Evolutionary conservation across 495 filamentous ascomycete genomes (phyloP).

Genomic region (Xylaria castorea): DNA sequence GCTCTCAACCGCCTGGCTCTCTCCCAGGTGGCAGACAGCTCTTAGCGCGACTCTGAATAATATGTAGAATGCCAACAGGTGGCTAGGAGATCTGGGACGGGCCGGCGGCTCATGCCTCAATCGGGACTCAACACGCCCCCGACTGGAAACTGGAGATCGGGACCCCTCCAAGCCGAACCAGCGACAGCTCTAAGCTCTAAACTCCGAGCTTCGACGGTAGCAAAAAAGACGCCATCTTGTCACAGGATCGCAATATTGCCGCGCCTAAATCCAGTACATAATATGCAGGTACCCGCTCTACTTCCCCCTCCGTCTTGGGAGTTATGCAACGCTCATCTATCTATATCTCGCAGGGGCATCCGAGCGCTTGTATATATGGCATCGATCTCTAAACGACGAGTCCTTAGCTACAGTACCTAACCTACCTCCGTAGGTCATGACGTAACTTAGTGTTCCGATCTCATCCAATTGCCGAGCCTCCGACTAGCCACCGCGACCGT

Average conservation of each 20-base stretch:
- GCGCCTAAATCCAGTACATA: background rate
- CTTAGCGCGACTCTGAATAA: background rate
- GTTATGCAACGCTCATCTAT: background rate
- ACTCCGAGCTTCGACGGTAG: background rate
- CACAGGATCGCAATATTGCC: constrained; percentile 22
- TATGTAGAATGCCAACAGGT: background rate
- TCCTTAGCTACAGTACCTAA: background rate
- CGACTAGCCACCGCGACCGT: background rate
- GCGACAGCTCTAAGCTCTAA: background rate
- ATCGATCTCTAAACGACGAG: background rate
- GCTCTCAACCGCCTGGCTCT: no score
- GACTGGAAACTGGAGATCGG: background rate
- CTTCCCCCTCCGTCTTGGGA: background rate
- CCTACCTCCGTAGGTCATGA: background rate
- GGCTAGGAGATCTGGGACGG: background rate
- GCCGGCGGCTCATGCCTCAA: background rate
- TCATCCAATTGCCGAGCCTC: constrained; percentile 5
- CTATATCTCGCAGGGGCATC: background rate
- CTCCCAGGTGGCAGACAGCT: background rate
- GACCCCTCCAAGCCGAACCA: constrained; percentile 3
- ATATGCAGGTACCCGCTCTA: background rate
- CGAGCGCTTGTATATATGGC: background rate
- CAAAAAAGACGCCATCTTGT: constrained; percentile 22
- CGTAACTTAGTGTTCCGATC: background rate
- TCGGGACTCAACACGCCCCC: background rate